Evolutionary conservation across 192 early-diverging fungal genomes (phyloP), one percentile per base, ranked within the genome.

Genomic region (Coemansia reversa): DNA sequence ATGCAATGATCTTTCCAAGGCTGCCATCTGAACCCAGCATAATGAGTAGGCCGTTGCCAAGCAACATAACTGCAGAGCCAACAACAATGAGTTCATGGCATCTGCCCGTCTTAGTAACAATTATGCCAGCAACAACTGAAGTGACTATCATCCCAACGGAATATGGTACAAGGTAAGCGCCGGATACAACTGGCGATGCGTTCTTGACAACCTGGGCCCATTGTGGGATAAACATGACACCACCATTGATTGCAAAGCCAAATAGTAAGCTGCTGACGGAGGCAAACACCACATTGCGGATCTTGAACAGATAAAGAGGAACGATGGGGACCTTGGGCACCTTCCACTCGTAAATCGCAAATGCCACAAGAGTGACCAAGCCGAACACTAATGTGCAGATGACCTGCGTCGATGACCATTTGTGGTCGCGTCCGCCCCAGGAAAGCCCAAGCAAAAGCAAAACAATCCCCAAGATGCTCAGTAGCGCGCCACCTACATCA

Each of bases 61-160:
- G 42, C 0, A 83, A 73, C 7, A 87, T 62, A 20, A 93, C 50
- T 22, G 84, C 76, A 45, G 76, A 67, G 7, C 93, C 93, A 28
- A 86, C 27, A 62, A 81, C 84, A 64, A 94, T 81, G 42, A 89
- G 85, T 20, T 85, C 78, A n/a, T 83, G 69, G 75, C 88, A 91
- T 32, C 65, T 62, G 7, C 88, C 86, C 32, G 83, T 77, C 45
- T 73, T 67, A 16, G 76, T 84, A 12, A 89, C 79, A 24, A 87
- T 57, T 23, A 86, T 53, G 30, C 94, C 93, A 29, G 84, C 76
- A 19, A 69, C 28, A 42, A 94, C 83, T 25, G 86, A 66, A 14
- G 65, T 51, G 11, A 70, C 2, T 2, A 70, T 45, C 60, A 73
- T 70, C n/a, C 67, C 64, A 3, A 66, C 32, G 12, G 60, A 70